Evolutionary conservation across 2,329 filamentous ascomycete species (phyloP).

Genomic region (Neonectria faginata): DNA sequence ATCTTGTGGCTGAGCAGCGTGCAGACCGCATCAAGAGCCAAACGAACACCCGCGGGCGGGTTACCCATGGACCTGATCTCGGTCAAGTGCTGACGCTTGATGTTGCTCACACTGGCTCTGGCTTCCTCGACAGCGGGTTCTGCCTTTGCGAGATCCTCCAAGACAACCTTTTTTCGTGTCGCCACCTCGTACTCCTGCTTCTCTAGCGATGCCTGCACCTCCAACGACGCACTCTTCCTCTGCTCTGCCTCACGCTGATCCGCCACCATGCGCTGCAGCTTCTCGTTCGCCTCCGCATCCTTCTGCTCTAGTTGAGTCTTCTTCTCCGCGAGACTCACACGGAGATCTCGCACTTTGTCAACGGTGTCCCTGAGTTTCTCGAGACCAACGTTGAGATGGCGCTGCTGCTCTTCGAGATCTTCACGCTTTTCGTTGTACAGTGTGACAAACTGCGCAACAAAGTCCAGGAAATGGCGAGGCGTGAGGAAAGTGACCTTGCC

Average conservation of each 20-base stretch:
- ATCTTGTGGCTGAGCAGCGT: constrained; percentile 92
- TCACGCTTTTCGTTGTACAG: constrained; percentile 98
- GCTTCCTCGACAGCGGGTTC: constrained; percentile 94
- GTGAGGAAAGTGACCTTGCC: constrained; percentile 93
- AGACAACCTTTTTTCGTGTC: constrained; percentile 82
- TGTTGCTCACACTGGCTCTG: constrained; percentile 96
- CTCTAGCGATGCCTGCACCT: constrained; percentile 88
- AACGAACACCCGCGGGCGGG: constrained; percentile 88
- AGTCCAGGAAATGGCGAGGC: constrained; percentile 96
- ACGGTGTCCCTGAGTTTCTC: constrained; percentile 98
- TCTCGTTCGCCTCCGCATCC: constrained; percentile 95
- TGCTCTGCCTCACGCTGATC: constrained; percentile 96
- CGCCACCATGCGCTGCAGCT: constrained; percentile 95
- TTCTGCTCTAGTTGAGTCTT: constrained; percentile 93
- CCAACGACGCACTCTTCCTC: constrained; percentile 85
- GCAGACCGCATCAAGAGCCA: constrained; percentile 96
- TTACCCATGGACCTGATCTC: constrained; percentile 98
- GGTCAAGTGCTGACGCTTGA: constrained; percentile 96
- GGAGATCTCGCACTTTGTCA: constrained; percentile 93
- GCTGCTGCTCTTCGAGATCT: constrained; percentile 97
- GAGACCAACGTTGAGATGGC: constrained; percentile 96
- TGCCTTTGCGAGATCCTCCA: constrained; percentile 87
- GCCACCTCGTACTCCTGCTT: constrained; percentile 92
- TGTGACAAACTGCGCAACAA: constrained; percentile 96
- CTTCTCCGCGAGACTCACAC: constrained; percentile 92